Evolutionary conservation across 139 green algal species (phyloP).

Genomic region (Astrephomene gubernaculifera): DNA sequence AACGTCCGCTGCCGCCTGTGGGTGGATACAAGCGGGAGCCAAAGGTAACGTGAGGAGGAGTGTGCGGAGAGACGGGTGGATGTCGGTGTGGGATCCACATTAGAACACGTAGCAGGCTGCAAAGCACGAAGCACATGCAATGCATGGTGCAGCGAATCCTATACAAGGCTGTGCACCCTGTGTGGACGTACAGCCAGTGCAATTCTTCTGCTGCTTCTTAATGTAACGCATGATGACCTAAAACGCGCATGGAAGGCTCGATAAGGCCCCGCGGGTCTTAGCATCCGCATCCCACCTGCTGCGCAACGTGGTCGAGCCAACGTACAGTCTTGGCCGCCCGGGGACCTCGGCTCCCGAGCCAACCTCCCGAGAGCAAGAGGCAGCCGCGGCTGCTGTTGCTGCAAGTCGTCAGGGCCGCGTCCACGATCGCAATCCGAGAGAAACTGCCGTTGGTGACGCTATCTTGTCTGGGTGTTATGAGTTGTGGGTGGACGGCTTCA

Average conservation of each 20-base stretch:
- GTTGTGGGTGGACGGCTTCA: background rate
- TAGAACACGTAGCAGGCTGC: too few relatives aligned
- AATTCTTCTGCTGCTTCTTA: background rate
- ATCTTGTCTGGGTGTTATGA: background rate
- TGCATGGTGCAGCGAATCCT: background rate
- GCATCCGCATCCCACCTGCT: background rate
- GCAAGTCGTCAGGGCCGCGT: too few relatives aligned
- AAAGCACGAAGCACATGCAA: background rate
- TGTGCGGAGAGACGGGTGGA: too few relatives aligned
- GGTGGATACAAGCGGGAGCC: too few relatives aligned
- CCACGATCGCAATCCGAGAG: too few relatives aligned
- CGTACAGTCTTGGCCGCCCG: slow-evolving; percentile 5
- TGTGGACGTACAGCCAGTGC: background rate
- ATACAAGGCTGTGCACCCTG: background rate
- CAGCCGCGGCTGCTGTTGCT: slow-evolving; percentile 5
- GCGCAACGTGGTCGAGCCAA: slow-evolving; percentile 17
- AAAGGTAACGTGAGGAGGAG: too few relatives aligned
- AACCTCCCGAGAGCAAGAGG: background rate
- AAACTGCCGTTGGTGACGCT: background rate
- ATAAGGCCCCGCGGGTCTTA: background rate
- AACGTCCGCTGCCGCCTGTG: too few relatives aligned
- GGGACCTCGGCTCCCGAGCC: background rate
- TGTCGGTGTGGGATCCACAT: too few relatives aligned
- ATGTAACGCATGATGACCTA: background rate
- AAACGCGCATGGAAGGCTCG: too few relatives aligned